Evolutionary conservation across 495 filamentous ascomycete species (phyloP), one percentile per base, ranked within the genome.

Genomic region (Glarea lozoyensis): DNA sequence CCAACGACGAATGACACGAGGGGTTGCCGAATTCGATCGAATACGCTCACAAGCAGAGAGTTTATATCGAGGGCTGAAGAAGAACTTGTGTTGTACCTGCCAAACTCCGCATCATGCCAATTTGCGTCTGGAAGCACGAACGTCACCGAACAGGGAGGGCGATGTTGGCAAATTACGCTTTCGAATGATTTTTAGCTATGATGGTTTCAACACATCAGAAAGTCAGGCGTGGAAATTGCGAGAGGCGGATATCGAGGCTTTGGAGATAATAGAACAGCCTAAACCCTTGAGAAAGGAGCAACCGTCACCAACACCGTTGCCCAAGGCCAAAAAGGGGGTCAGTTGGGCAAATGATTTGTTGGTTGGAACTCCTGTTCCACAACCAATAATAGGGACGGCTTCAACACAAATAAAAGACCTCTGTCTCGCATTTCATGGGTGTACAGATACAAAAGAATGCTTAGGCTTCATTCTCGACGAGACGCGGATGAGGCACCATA

Each of bases 51-150:
- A 65, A 22, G 60, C 63, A 1, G 46, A 41, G 12, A 56, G 56
- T 16, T 41, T 69, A 0, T 65, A 61, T 43, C 52, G 48, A 2
- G 62, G 62, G 13, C 42, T 69, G 2, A 40, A 42, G 32, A 50
- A 52, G 0, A 54, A 56, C 27, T 50, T 65, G 34, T 34, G 39
- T 4, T 68, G 65, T 43, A 18, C 45, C 7, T 65, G 60, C 34
- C 40, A 50, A 15, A 57, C 53, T 16, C 50, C 10, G 11, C 51
- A 37, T 25, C 51, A 34, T 23, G 58, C 55, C 46, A 48, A 39
- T 47, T 58, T 37, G 4, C 39, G 45, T 11, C 37, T 60, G 6
- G 32, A 35, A 15, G 7, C 32, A 15, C 7, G 32, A 16, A 35
- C 32, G 6, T 35, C 32, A 6, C 25, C 7, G 25, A 16, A 9